A percentile compares a stretch with the other conserved stretches of the same genome.
These are phyloP conservation scores for Begonia loranthoides DNA, from an alignment of 306 rosid species.

Conservation along the genomic window DNA sequence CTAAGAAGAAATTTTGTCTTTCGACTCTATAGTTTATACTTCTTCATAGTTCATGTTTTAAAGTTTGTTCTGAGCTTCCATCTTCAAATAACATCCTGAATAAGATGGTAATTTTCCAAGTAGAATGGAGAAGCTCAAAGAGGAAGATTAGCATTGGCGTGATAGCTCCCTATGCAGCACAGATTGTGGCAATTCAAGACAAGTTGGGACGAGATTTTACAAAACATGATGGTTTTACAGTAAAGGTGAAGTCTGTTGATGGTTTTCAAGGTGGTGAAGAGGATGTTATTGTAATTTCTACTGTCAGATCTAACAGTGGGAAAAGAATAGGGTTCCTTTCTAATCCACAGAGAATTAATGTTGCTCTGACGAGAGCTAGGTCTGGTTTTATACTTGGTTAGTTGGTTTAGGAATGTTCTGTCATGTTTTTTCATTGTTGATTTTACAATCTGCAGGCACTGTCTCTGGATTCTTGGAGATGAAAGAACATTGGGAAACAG, in stretches of 20 bases:
- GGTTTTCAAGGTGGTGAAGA: slow-evolving; percentile 83
- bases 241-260: slow-evolving; percentile 60
- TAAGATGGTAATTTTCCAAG: background rate
- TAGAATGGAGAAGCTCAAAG: slow-evolving; percentile 31
- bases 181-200: slow-evolving; percentile 44
- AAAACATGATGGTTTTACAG: slow-evolving; percentile 30
- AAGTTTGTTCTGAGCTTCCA: no score
- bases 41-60: no score
- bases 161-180: slow-evolving; percentile 79
- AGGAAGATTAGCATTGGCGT: slow-evolving; percentile 38
- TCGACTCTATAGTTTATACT: no score
- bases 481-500: slow-evolving; percentile 24
- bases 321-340: slow-evolving; percentile 39
- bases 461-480: slow-evolving; percentile 63
- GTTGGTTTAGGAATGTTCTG: background rate
- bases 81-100: no score
- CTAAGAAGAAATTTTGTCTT: no score
- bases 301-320: slow-evolving; percentile 36
- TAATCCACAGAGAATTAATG: slow-evolving; percentile 46
- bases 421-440: background rate
- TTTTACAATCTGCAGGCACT: slow-evolving; percentile 24
- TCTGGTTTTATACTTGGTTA: slow-evolving; percentile 24
- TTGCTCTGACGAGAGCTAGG: slow-evolving; percentile 87
- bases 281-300: slow-evolving; percentile 54
- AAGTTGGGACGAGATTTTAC: slow-evolving; percentile 31